These are phyloP conservation scores for Aspergillus sp. DNA, from an alignment of 2,329 filamentous ascomycete genomes.

Conservation along the genomic window DNA sequence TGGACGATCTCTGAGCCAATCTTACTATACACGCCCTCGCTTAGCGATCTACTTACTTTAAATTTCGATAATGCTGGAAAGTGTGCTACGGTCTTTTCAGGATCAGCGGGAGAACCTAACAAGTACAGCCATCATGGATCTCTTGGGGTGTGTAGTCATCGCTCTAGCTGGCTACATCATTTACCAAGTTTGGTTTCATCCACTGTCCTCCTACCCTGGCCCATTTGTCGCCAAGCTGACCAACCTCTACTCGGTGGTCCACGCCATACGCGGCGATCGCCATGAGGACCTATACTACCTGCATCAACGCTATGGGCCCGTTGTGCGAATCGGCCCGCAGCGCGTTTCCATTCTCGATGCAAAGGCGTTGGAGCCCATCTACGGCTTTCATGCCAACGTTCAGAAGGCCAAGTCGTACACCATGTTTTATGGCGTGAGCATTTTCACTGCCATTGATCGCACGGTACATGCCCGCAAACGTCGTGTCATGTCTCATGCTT, in stretches of 20 bases:
- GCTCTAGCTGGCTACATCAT: neutral
- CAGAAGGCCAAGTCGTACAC: neutral
- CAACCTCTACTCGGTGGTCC: neutral
- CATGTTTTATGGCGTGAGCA: neutral
- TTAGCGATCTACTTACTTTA: neutral
- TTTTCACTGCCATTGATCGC: neutral
- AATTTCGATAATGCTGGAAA: neutral
- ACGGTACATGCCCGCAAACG: neutral
- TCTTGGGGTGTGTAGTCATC: neutral
- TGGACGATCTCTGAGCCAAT: too few relatives aligned
- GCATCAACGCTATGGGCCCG: neutral
- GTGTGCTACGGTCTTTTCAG: neutral
- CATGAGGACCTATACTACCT: slow-evolving; percentile 4
- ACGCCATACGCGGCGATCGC: slow-evolving; percentile 4
- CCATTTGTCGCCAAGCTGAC: slow-evolving; percentile 5
- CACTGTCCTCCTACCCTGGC: slow-evolving; percentile 1
- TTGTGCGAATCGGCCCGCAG: slow-evolving; percentile 2
- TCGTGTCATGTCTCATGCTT: slow-evolving; percentile 3
- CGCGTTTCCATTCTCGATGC: neutral
- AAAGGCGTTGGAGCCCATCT: neutral
- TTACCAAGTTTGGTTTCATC: neutral
- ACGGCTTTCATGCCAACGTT: slow-evolving; percentile 1
- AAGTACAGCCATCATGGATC: neutral
- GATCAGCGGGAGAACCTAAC: neutral
- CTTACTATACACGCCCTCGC: too few relatives aligned